Conservation (phyloP, 805 yeast genomes). For the Ogataea degrootiae region DNA sequence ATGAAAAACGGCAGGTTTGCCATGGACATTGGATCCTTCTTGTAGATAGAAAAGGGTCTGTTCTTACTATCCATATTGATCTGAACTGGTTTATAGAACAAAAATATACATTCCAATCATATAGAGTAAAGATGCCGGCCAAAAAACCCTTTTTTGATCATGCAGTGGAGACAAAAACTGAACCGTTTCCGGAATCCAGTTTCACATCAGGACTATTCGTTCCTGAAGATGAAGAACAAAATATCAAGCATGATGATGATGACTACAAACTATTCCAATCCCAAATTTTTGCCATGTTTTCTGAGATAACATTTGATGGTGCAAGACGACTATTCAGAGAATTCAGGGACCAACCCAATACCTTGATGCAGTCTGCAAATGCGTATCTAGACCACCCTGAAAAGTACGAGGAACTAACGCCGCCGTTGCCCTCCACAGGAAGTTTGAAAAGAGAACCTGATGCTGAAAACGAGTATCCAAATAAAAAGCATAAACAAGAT, state of each 20-base stretch:
- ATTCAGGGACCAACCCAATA: conserved; percentile 23
- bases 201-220: background rate
- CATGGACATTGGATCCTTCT: too few species aligned
- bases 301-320: conserved; percentile 23
- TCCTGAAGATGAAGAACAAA: background rate
- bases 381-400: conserved; percentile 33
- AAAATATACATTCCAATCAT: too few species aligned
- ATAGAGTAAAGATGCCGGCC: conserved; percentile 1
- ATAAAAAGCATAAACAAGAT: background rate
- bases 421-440: background rate
- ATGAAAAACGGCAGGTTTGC: too few species aligned
- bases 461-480: background rate
- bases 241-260: conserved; percentile 7
- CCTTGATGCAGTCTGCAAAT: conserved; percentile 35
- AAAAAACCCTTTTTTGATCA: conserved; percentile 14
- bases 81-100: too few species aligned
- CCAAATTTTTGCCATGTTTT: conserved; percentile 32
- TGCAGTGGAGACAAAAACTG: background rate
- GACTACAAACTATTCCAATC: conserved; percentile 25
- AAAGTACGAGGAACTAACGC: background rate
- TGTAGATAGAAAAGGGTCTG: too few species aligned
- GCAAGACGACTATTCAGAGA: conserved; percentile 23
- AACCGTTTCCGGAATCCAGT: background rate
- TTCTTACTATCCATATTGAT: too few species aligned
- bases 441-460: background rate